A percentile compares a stretch with the other conserved stretches of the same genome.
phyloP scores from a whole-genome alignment of 768 basidiomycete species.

The Trametopsis cervina region DNA sequence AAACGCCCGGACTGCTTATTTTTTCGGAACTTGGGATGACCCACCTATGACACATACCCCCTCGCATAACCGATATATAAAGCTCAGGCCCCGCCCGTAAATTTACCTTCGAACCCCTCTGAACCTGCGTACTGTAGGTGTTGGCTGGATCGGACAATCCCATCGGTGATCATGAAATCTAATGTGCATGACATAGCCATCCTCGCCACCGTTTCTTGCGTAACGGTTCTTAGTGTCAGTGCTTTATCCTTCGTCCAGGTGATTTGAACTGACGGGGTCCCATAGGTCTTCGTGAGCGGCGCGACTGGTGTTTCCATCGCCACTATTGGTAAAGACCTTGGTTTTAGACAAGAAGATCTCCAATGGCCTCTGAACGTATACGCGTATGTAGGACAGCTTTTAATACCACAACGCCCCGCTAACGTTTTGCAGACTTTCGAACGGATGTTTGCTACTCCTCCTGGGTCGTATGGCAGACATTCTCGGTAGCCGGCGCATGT shows the following conservation, averaged over 20 bases:
- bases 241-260: not conserved
- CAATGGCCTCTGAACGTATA: slow-evolving; percentile 21
- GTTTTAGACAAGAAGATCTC: slow-evolving; percentile 18
- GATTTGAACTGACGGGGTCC: not conserved
- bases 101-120: too few species aligned
- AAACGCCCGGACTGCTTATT: too few species aligned
- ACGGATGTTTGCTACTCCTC: slow-evolving; percentile 16
- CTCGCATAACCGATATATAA: too few species aligned
- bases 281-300: slow-evolving; percentile 18
- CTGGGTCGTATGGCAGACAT: slow-evolving; percentile 17
- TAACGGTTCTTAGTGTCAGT: slow-evolving; percentile 17
- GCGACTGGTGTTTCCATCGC: slow-evolving; percentile 18
- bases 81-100: too few species aligned
- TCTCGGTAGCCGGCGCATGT: slow-evolving; percentile 21
- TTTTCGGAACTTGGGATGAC: too few species aligned
- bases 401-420: not conserved
- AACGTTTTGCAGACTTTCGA: slow-evolving; percentile 11
- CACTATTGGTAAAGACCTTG: slow-evolving; percentile 18
- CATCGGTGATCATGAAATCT: not conserved
- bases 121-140: too few species aligned
- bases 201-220: slow-evolving; percentile 16
- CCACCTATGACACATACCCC: too few species aligned
- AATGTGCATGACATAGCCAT: slow-evolving; percentile 5
- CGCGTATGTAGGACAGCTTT: slow-evolving; percentile 9
- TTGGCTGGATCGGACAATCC: too few species aligned